Evolutionary conservation across 2,329 filamentous ascomycete species (phyloP), one percentile per base, ranked within the genome.

Genomic region (Curvularia sp.): DNA sequence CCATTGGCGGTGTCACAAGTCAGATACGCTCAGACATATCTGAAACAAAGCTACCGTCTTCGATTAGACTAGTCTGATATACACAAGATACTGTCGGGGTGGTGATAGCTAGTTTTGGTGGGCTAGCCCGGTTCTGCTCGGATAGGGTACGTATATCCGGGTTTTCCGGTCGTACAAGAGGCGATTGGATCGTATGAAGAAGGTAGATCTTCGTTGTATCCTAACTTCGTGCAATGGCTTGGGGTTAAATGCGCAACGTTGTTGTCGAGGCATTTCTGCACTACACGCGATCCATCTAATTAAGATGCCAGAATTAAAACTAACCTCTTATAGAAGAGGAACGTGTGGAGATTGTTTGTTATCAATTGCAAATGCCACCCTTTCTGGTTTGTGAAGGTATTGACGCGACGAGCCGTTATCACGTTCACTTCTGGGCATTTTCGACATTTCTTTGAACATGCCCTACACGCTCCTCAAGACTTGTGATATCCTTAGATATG

Each of bases 401-500:
- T 9, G n/a, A 38, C 9, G 36, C 15, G 36, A 18, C 36, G 36
- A 7, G 36, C 9, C 36, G 36, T 38, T 13, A 38, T 38, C 15
- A 18, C 36, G 36, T 38, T 18, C 36, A 38, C 36, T 38, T 38
- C n/a, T 13, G 15, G 9, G 36, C 3, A 18, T 6, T 38, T 13
- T 18, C n/a, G 13, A 13, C 9, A 19, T 38, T n/a, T 38, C 36
- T 38, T 19, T 38, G 36, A 18, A 38, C 36, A 19, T 38, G 27
- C 41, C 46, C 30, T 19, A 53, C 42, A 7, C 51, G 51, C 28
- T 34, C 51, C 13, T 48, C 23, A n/a, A 48, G 10, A 30, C 23
- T 30, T n/a, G 28, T 5, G 19, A 53, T n/a, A 27, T 48, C 32
- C 15, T 25, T 53, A 7, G 51, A 23, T 15, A 72, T 18, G 13